Evolutionary conservation across 1,284 basidiomycete species (phyloP).

Genomic region (Ganoderma sp.): DNA sequence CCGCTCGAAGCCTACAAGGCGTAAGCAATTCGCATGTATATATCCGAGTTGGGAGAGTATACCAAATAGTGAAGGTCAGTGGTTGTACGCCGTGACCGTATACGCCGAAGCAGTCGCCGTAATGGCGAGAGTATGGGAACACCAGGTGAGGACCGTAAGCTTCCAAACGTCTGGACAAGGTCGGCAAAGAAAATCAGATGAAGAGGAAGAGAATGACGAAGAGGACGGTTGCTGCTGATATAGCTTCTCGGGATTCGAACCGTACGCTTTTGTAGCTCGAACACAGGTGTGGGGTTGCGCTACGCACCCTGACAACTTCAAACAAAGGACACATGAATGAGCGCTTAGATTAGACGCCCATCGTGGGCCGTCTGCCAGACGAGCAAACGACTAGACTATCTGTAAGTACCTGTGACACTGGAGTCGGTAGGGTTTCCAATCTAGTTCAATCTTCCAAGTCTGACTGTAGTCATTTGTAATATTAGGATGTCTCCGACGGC

Average conservation of each 20-base stretch:
- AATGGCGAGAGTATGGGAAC: constrained; percentile 19
- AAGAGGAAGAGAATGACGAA: too few species aligned
- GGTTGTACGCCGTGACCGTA: constrained; percentile 28
- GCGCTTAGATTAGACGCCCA: constrained; percentile 6
- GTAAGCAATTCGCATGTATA: not conserved
- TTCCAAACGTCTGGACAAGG: constrained; percentile 23
- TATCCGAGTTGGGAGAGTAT: not conserved
- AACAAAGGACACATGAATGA: too few species aligned
- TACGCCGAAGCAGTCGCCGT: constrained; percentile 22
- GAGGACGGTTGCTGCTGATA: not conserved
- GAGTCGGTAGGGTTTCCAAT: not conserved
- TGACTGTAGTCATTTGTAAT: too few species aligned
- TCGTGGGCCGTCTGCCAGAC: constrained; percentile 17
- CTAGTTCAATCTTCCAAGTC: too few species aligned
- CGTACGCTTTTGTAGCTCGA: constrained; percentile 11
- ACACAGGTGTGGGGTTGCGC: constrained; percentile 6
- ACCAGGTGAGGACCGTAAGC: constrained; percentile 9
- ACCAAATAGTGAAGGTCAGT: constrained; percentile 30
- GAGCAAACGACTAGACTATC: not conserved
- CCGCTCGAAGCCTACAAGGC: constrained; percentile 36
- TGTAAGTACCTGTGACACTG: not conserved
- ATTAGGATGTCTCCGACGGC: too few species aligned
- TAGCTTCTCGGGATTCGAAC: not conserved
- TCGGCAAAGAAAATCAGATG: not conserved
- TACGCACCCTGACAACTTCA: constrained; percentile 3